Evolutionary conservation across 2,329 filamentous ascomycete species (phyloP), one percentile per base, ranked within the genome.

Genomic region (Penicillium oxalicum): DNA sequence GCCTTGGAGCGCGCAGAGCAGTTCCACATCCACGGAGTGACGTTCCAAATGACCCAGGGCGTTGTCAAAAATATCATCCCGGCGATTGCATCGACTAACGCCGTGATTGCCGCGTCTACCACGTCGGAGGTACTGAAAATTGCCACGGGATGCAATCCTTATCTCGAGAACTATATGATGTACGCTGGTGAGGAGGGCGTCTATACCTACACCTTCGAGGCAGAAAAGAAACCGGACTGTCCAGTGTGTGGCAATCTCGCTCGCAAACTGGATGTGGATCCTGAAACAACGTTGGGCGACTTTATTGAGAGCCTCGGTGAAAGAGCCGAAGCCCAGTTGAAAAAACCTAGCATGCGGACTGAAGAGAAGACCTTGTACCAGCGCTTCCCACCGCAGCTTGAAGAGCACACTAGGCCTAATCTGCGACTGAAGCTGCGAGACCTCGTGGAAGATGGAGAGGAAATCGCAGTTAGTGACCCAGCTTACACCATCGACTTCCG

Each of bases 31-130:
- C 70, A 82, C 0, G 94, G 93, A 7, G 88, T 98, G 49, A 97
- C 93, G 1, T 98, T 98, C 70, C 86, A 88, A 5, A 83, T 96
- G 69, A 96, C 94, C 0, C 93, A 98, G 67, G 94, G 93, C 48
- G 94, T 97, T 2, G 89, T 98, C 61, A 98, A 98, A 72, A 98
- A 98, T 71, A 98, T 98, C 69, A 98, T 98, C 53, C 93, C 93
- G 0, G 94, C 93, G 27, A 98, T 98, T 62, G 93, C 93, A 13
- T 95, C 90, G 1, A 98, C 93, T 5, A 98, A 98, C 66, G 91
- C 93, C 49, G 93, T 98, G 60, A 87, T 98, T 55, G 93, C 93
- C 1, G 93, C 91, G 1, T 86, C 88, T 45, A 97, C 91, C 70
- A 97, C 93, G 70, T 97, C 95, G 57, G 93, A 98, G 70, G 91